These are phyloP conservation scores for Lactarius sanguifluus DNA, from an alignment of 768 basidiomycete genomes.

Conservation along the genomic window DNA sequence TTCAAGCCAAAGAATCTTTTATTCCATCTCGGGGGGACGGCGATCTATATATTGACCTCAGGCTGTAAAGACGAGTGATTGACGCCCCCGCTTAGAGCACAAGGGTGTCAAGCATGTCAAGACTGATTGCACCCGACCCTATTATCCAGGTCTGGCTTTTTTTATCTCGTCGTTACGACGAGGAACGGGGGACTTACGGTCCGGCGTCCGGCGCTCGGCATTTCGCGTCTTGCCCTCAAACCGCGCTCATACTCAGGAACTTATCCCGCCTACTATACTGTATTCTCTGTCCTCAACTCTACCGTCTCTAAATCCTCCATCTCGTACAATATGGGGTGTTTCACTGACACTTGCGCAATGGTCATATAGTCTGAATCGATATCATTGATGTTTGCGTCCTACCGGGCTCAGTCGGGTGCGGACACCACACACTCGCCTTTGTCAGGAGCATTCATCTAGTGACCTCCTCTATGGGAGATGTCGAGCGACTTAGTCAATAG, in stretches of 20 bases:
- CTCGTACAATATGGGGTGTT: no score
- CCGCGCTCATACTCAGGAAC: no score
- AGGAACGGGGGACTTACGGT: no score
- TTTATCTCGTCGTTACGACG: background rate
- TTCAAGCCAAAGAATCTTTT: background rate
- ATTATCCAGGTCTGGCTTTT: conserved; percentile 1
- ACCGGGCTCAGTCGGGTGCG: background rate
- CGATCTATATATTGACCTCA: background rate
- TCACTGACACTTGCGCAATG: no score
- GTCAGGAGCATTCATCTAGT: background rate
- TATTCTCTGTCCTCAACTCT: no score
- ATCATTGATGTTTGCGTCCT: background rate
- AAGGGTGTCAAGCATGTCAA: background rate
- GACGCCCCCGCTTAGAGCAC: background rate
- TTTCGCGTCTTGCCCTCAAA: no score
- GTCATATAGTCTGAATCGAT: no score
- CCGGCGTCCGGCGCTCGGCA: no score
- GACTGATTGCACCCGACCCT: background rate
- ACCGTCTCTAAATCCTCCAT: no score
- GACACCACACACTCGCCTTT: background rate
- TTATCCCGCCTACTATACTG: no score
- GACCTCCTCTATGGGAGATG: background rate
- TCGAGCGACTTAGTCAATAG: background rate
- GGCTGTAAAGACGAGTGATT: background rate
- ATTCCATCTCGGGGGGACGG: background rate